Evolutionary conservation across 2,329 filamentous ascomycete genomes (phyloP), one percentile per base, ranked within the genome.

Genomic region (Exophiala spinifera): DNA sequence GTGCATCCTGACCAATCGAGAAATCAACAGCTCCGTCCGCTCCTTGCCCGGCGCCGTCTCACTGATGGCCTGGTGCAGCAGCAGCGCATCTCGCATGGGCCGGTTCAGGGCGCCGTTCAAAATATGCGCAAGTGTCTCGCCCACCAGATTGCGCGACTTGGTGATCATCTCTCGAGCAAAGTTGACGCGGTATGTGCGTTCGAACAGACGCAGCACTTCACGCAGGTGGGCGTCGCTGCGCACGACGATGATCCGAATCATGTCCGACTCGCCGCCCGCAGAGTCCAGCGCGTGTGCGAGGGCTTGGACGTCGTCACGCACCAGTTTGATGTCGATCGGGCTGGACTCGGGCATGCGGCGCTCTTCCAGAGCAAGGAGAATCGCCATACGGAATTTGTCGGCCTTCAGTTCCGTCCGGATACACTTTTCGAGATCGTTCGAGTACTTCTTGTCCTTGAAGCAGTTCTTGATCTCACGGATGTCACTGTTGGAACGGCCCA

Each of bases 71-170:
- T 97, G 94, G 71, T 95, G 86, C 1, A 99, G 78, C 2, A 97
- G 84, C 34, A 96, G 80, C 2, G 92, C 90, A 70, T 97, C 94
- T 51, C 94, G 89, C 59, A 95, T 90, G 4, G 94, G 91, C 55
- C 88, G 88, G 75, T 97, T 97, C 75, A 97, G 95, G 53, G 95
- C 85, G 65, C 94, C 94, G 73, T 97, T 96, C 66, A 99, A 86
- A 64, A 97, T 89, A 72, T 97, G 94, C 0, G 91, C 89, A 34
- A 97, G 84, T 17, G 95, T 85, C 75, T 99, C 94, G 61, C 94
- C 94, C 55, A 97, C 91, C 17, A 99, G 78, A 69, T 97, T 97
- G 19, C 85, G 86, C 62, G 89, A 95, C 78, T 94, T 96, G 67
- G 83, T 83, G 65, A 97, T 81, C 64, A 92, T 90, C 57, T 92